These are phyloP conservation scores for Penicillium fimorum DNA, from an alignment of 495 filamentous ascomycete species.

Conservation along the genomic window DNA sequence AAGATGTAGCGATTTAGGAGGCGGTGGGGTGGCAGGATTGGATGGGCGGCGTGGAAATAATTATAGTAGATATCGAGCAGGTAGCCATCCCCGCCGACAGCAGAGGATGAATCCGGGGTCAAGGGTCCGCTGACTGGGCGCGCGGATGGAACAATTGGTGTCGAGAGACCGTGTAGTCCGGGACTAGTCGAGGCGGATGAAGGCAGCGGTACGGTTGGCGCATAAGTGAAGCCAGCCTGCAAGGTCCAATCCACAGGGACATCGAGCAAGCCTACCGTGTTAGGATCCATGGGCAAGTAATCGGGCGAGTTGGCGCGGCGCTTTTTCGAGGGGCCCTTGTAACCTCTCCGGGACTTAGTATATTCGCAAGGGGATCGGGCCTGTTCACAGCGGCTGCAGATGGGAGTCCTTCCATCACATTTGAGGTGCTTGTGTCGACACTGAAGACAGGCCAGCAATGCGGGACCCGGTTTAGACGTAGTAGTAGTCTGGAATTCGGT, in stretches of 20 bases:
- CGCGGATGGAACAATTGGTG: slow-evolving; percentile 18
- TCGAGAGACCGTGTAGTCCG: slow-evolving; percentile 21
- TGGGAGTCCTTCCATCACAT: slow-evolving; percentile 44
- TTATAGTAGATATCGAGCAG: slow-evolving; percentile 48
- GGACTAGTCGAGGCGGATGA: slow-evolving; percentile 30
- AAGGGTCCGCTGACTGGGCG: slow-evolving; percentile 28
- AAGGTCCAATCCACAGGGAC: slow-evolving; percentile 34
- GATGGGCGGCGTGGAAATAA: slow-evolving; percentile 47
- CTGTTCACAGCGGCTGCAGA: slow-evolving; percentile 42
- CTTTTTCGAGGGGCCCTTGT: slow-evolving; percentile 49
- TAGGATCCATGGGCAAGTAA: slow-evolving; percentile 24
- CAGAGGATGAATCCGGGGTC: slow-evolving; percentile 44
- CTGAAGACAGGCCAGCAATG: slow-evolving; percentile 53
- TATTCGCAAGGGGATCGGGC: slow-evolving; percentile 41
- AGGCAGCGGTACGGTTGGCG: slow-evolving; percentile 26
- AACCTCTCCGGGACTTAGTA: slow-evolving; percentile 48
- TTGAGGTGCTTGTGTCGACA: slow-evolving; percentile 63
- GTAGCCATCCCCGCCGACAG: slow-evolving; percentile 39
- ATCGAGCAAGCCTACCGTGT: slow-evolving; percentile 22
- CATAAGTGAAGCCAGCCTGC: slow-evolving; percentile 24
- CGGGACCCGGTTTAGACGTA: slow-evolving; percentile 33
- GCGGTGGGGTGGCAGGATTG: slow-evolving; percentile 41
- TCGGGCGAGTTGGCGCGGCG: slow-evolving; percentile 44
- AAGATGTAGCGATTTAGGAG: slow-evolving; percentile 29
- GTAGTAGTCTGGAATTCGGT: slow-evolving; percentile 22